Evolutionary conservation across 352 stramenopile genomes (phyloP).

Genomic region (Globisporangium cederbergense): DNA sequence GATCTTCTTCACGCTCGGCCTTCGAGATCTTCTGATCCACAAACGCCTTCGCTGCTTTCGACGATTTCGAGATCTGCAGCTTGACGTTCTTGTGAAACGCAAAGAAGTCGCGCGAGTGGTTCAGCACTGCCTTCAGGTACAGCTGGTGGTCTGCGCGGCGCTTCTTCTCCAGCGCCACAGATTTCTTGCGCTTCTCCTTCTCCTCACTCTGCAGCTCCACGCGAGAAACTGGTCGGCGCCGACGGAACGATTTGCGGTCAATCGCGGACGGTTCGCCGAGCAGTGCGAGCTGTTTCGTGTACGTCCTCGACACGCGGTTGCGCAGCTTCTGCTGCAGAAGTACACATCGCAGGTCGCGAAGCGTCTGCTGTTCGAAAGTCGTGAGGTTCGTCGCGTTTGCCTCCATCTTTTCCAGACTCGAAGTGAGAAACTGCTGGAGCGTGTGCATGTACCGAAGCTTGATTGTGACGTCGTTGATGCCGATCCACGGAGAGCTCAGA

Average conservation of each 20-base stretch:
- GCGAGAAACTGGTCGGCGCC: conserved; percentile 54
- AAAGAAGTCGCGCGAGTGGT: conserved; percentile 85
- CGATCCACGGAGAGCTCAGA: conserved; percentile 55
- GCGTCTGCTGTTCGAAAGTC: conserved; percentile 38
- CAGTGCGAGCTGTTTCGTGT: conserved; percentile 59
- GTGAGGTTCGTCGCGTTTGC: conserved; percentile 30
- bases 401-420: conserved; percentile 62
- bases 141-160: conserved; percentile 69
- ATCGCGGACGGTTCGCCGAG: conserved; percentile 61
- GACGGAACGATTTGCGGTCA: conserved; percentile 75
- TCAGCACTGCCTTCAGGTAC: conserved; percentile 79
- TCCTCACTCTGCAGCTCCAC: conserved; percentile 68
- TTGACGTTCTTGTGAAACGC: conserved; percentile 87
- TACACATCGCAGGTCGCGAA: conserved; percentile 64
- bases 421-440: conserved; percentile 65
- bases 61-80: conserved; percentile 58
- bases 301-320: conserved; percentile 52
- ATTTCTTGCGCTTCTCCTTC: conserved; percentile 79
- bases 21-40: conserved; percentile 77
- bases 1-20: conserved; percentile 82
- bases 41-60: conserved; percentile 69
- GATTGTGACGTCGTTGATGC: conserved; percentile 65
- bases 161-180: conserved; percentile 80
- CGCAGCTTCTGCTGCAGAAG: conserved; percentile 73
- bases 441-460: conserved; percentile 73